Conservation (phyloP, 768 basidiomycete genomes). For the Russula foetens region DNA sequence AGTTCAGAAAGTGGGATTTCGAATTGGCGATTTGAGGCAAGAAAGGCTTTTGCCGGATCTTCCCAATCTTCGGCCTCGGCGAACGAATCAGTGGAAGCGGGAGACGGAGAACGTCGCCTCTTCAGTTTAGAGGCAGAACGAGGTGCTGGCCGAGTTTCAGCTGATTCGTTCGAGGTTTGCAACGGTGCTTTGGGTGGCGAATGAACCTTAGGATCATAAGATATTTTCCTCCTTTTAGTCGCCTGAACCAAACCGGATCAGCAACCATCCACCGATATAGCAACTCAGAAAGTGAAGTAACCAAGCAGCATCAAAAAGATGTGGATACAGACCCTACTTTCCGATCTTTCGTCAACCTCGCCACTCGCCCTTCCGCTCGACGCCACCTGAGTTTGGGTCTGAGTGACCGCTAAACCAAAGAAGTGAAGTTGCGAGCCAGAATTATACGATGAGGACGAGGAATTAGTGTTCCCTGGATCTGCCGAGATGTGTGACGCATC, state of each 20-base stretch:
- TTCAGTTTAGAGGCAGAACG: slow-evolving; percentile 2
- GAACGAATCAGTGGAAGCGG: slow-evolving; percentile 7
- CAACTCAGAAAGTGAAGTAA: background rate
- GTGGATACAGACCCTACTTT: slow-evolving; percentile 2
- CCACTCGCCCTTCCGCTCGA: slow-evolving; percentile 10
- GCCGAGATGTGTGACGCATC: slow-evolving; percentile 17
- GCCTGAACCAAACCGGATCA: slow-evolving; percentile 2
- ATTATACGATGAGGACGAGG: slow-evolving; percentile 23
- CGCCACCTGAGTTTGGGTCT: slow-evolving; percentile 42
- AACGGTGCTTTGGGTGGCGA: background rate
- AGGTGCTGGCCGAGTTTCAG: background rate
- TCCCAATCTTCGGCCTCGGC: slow-evolving; percentile 8
- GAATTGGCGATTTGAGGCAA: slow-evolving; percentile 24
- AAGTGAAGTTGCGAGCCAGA: slow-evolving; percentile 43
- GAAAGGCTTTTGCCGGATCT: slow-evolving; percentile 17
- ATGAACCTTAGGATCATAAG: background rate
- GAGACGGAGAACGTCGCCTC: slow-evolving; percentile 11
- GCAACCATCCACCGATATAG: background rate
- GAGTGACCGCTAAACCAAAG: slow-evolving; percentile 47
- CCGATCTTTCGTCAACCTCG: background rate
- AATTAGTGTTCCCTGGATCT: slow-evolving; percentile 14
- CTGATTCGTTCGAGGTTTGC: background rate
- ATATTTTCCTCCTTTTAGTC: slow-evolving; percentile 5
- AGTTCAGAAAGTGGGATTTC: slow-evolving; percentile 52
- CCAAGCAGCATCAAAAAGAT: background rate